These are phyloP conservation scores for Nicotiana attenuata DNA, from an alignment of 257 asterid genomes.

Conservation along the genomic window DNA sequence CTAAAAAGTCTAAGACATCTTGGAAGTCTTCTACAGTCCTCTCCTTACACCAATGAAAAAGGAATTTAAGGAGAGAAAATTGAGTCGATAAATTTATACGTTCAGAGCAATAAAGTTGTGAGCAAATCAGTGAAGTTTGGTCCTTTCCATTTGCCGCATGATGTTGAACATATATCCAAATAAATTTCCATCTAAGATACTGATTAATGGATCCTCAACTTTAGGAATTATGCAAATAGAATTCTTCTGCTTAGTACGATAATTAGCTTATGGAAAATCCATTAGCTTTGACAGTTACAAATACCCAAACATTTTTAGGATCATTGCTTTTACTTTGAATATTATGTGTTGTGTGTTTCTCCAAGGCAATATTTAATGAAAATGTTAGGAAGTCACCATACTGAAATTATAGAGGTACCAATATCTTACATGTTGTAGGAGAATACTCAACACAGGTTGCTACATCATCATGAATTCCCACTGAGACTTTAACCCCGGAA, in stretches of 20 bases:
- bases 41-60: not conserved
- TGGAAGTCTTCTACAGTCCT: too few relatives aligned
- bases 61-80: not conserved
- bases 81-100: not conserved
- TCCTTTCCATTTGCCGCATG: not conserved
- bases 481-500: constrained; percentile 36
- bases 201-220: not conserved
- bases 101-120: not conserved
- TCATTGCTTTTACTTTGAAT: not conserved
- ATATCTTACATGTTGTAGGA: constrained; percentile 58
- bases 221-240: not conserved
- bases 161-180: not conserved
- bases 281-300: not conserved
- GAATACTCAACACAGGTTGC: constrained; percentile 82
- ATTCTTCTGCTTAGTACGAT: not conserved
- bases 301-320: not conserved
- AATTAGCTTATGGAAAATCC: not conserved
- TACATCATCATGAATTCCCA: constrained; percentile 68
- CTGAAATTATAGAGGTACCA: constrained; percentile 6
- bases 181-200: not conserved
- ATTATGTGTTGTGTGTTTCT: not conserved
- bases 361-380: not conserved
- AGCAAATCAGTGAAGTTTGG: not conserved
- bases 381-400: not conserved
- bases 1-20: too few relatives aligned